Conservation (phyloP, 495 filamentous ascomycete genomes). For the Trypethelium eluteriae region DNA sequence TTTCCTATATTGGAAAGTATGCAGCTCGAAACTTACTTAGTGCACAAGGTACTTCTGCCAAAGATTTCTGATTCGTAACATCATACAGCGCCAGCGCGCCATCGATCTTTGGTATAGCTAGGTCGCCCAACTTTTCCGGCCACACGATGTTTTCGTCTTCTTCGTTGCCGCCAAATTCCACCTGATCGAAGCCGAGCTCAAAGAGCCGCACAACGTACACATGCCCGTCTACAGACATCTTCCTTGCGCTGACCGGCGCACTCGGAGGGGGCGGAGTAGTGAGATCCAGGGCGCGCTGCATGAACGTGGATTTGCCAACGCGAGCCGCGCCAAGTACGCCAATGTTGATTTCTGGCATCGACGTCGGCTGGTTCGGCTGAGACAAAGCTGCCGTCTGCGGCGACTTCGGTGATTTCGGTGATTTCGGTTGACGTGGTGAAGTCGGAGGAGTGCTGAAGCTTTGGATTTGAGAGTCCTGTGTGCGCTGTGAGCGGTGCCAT, state of each 20-base stretch:
- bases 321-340: constrained; percentile 72
- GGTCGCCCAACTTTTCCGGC: constrained; percentile 63
- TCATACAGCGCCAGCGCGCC: constrained; percentile 81
- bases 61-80: constrained; percentile 64
- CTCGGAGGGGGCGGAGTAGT: constrained; percentile 44
- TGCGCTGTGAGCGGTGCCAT: background rate
- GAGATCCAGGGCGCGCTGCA: constrained; percentile 69
- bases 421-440: constrained; percentile 1
- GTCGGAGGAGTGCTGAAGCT: constrained; percentile 9
- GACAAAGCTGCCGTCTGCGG: background rate
- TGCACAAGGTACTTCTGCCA: constrained; percentile 57
- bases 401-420: constrained; percentile 1
- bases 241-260: constrained; percentile 48
- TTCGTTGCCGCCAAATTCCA: constrained; percentile 51
- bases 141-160: constrained; percentile 60
- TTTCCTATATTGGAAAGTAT: background rate
- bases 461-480: background rate
- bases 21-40: constrained; percentile 54
- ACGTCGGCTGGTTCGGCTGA: constrained; percentile 8
- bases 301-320: constrained; percentile 86
- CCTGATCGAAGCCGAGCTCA: constrained; percentile 62
- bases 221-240: constrained; percentile 66
- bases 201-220: constrained; percentile 73
- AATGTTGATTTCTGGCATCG: constrained; percentile 68
- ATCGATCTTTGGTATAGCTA: constrained; percentile 64